A percentile compares a stretch with the other conserved stretches of the same genome.
phyloP scores from a whole-genome alignment of 202 grass and related monocot genomes.

The Zoysia matrella region DNA sequence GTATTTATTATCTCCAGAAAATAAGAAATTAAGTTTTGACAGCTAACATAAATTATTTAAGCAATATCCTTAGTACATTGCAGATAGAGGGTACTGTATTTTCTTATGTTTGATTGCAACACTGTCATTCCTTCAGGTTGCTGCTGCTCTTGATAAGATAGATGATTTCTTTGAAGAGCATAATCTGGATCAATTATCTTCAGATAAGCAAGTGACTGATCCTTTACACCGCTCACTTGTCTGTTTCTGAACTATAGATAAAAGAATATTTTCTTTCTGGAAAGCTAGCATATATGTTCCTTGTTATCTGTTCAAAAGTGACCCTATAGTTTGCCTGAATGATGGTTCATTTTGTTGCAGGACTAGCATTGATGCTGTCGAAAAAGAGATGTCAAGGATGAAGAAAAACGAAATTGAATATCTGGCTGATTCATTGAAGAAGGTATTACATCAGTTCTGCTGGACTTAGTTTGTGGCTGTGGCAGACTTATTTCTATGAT shows the following conservation, averaged over 20 bases:
- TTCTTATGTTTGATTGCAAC: neutral
- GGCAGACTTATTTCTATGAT: slow-evolving; percentile 14
- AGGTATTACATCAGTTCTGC: slow-evolving; percentile 49
- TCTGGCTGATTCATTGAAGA: slow-evolving; percentile 50
- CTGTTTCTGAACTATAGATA: slow-evolving; percentile 25
- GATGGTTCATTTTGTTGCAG: slow-evolving; percentile 40
- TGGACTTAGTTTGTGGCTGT: neutral
- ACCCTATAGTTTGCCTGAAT: slow-evolving; percentile 29
- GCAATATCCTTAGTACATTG: neutral
- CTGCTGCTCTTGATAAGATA: slow-evolving; percentile 49
- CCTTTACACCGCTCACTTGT: neutral
- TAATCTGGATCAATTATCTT: slow-evolving; percentile 62
- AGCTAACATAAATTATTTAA: neutral
- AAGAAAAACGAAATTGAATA: slow-evolving; percentile 65
- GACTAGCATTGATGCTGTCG: slow-evolving; percentile 50
- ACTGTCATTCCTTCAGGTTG: slow-evolving; percentile 46
- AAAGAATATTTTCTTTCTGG: slow-evolving; percentile 9
- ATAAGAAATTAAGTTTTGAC: slow-evolving; percentile 1
- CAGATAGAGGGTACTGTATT: neutral
- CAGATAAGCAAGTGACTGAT: slow-evolving; percentile 56
- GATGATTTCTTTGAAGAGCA: slow-evolving; percentile 61
- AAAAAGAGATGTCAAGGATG: slow-evolving; percentile 50
- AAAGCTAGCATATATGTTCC: slow-evolving; percentile 9
- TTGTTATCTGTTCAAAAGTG: slow-evolving; percentile 19
- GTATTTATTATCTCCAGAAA: slow-evolving; percentile 10